Evolutionary conservation across 129 eudicot species (phyloP), one percentile per base, ranked within the genome.

Genomic region (Logfia minima): DNA sequence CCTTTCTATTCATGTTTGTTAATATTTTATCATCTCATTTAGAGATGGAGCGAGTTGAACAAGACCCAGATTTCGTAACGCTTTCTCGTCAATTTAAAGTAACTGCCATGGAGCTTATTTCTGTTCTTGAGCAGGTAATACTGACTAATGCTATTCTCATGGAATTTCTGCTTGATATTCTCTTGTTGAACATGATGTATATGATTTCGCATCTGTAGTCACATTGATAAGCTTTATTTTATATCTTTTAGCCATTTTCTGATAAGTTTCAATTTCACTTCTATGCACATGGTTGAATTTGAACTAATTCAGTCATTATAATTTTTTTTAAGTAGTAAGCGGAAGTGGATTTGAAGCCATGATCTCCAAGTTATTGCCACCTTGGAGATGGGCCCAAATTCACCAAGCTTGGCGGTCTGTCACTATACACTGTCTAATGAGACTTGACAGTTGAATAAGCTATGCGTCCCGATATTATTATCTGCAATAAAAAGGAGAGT

Each of bases 21-120:
- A 76, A 75, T 70, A 1, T 82, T 63, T 84, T 74, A 7, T 74
- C 4, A 66, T 90, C 35, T 77, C 66, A 59, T 74, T 74, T 68
- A 94, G 98, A 91, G 90, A 87, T 91, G 97, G 98, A 94, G 85
- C 92, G 83, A 84, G 96, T 92, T 68, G 97, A 91, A 80, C 97
- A 94, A 77, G 97, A 94, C 77, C 93, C 96, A 51, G 98, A 94
- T 77, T 91, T 91, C 75, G 75, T 89, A 29, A 84, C 93, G 61
- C 62, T 94, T 31, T 90, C 98, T 60, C 95, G 97, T 66, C 97
- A 94, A 84, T 94, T 94, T 73, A 94, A 94, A 88, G 88, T 85
- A 53, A 91, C 96, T 62, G 97, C 98, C 61, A 86, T 86, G 93
- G 97, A 94, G 85, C 98, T 94, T 21, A 91, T 94, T 63, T 91